These are phyloP conservation scores for Hygrophila difformis DNA, from an alignment of 257 asterid genomes.

Conservation along the genomic window DNA sequence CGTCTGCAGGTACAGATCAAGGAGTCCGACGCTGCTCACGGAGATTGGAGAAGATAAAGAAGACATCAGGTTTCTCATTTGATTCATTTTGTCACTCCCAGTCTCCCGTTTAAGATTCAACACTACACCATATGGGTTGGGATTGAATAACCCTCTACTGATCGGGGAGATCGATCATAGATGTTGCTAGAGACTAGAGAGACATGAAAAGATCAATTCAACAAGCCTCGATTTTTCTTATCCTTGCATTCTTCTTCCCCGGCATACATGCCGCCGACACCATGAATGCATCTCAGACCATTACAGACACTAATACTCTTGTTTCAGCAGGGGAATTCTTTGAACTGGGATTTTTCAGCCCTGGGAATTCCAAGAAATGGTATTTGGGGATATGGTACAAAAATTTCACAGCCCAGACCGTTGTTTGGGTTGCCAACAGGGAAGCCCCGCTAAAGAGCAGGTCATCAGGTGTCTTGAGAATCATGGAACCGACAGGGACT, in stretches of 20 bases:
- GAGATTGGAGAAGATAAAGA: no score
- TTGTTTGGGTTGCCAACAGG: constrained; percentile 28
- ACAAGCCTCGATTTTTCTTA: no score
- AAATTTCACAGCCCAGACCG: background rate
- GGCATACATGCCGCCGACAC: background rate
- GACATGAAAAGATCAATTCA: no score
- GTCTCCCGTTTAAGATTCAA: no score
- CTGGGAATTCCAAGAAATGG: constrained; percentile 16
- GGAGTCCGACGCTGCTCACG: no score
- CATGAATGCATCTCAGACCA: background rate
- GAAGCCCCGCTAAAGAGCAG: constrained; percentile 10
- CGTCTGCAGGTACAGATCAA: no score
- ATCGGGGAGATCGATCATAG: no score
- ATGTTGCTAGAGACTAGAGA: no score
- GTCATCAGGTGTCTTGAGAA: constrained; percentile 19
- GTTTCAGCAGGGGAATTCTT: constrained; percentile 14
- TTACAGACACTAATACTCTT: constrained; percentile 13
- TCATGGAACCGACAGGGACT: constrained; percentile 14
- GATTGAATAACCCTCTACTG: no score
- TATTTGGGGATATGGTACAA: constrained; percentile 45
- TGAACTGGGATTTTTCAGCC: constrained; percentile 18
- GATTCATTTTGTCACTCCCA: no score
- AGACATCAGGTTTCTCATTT: no score
- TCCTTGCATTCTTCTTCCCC: background rate
- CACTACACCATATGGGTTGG: no score